Percentiles rank a stretch among this genome's conserved stretches.
phyloP scores from a whole-genome alignment of 2,329 filamentous ascomycete species.

The Zymoseptoria brevis region DNA sequence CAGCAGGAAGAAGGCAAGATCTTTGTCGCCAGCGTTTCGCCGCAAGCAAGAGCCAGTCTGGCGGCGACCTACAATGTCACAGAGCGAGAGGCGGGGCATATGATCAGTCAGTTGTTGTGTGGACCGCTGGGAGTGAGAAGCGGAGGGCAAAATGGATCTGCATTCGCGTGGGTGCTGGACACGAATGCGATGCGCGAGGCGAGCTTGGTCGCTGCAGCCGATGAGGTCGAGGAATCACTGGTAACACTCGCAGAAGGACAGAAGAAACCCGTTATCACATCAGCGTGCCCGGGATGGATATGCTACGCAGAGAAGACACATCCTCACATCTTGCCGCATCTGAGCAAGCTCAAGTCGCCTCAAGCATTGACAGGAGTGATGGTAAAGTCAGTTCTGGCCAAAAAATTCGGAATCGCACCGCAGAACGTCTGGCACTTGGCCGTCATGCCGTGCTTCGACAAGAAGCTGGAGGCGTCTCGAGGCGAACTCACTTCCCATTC shows the following conservation, averaged over 20 bases:
- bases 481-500: conserved; percentile 66
- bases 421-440: conserved; percentile 88
- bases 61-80: conserved; percentile 74
- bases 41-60: conserved; percentile 80
- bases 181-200: conserved; percentile 78
- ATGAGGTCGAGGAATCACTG: conserved; percentile 38
- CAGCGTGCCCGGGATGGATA: conserved; percentile 94
- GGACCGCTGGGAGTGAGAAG: conserved; percentile 60
- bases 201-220: conserved; percentile 58
- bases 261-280: conserved; percentile 65
- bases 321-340: conserved; percentile 80
- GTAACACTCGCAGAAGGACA: conserved; percentile 30
- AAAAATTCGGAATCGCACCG: conserved; percentile 61
- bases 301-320: conserved; percentile 99
- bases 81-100: conserved; percentile 64
- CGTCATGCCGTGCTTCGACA: conserved; percentile 98
- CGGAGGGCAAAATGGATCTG: conserved; percentile 64
- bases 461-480: conserved; percentile 92
- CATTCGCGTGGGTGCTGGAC: conserved; percentile 84
- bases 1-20: conserved; percentile 53
- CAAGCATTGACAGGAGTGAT: conserved; percentile 87
- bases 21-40: conserved; percentile 87
- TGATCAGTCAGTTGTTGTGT: conserved; percentile 73
- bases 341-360: conserved; percentile 86
- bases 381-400: conserved; percentile 76